These are phyloP conservation scores for Endothia cerciana DNA, from an alignment of 2,329 filamentous ascomycete genomes.

Conservation along the genomic window DNA sequence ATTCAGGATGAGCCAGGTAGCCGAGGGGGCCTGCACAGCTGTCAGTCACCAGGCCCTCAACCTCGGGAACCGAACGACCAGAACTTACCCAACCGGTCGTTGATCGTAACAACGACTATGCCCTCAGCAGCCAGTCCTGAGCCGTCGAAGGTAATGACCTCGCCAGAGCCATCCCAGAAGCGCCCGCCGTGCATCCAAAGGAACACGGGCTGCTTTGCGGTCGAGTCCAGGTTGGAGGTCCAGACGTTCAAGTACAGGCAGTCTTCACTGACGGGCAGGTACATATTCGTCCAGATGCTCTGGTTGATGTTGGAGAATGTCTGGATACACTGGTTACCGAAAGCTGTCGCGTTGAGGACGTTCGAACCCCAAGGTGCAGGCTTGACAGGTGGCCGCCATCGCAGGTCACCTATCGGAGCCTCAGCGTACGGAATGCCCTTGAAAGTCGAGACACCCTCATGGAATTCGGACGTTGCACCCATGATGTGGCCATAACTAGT, in stretches of 20 bases:
- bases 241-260: slow-evolving; percentile 72
- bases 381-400: slow-evolving; percentile 68
- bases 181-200: slow-evolving; percentile 52
- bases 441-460: slow-evolving; percentile 10
- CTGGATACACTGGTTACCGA: slow-evolving; percentile 38
- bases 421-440: slow-evolving; percentile 71
- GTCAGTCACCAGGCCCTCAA: background rate
- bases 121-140: slow-evolving; percentile 60
- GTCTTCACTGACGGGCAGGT: slow-evolving; percentile 53
- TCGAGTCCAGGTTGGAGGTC: slow-evolving; percentile 39
- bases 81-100: slow-evolving; percentile 68
- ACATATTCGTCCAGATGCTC: slow-evolving; percentile 32
- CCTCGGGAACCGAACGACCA: background rate
- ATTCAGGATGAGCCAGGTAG: slow-evolving; percentile 66
- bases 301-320: slow-evolving; percentile 32
- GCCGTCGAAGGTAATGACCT: slow-evolving; percentile 55
- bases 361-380: slow-evolving; percentile 47
- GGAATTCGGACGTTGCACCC: slow-evolving; percentile 9
- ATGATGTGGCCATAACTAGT: slow-evolving; percentile 12
- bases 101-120: slow-evolving; percentile 73
- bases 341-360: slow-evolving; percentile 54
- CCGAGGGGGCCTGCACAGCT: slow-evolving; percentile 58
- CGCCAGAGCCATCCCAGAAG: slow-evolving; percentile 47
- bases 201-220: slow-evolving; percentile 41
- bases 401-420: slow-evolving; percentile 63